Evolutionary conservation across 805 yeast genomes (phyloP).

Genomic region (Cyberlindnera maclurae): DNA sequence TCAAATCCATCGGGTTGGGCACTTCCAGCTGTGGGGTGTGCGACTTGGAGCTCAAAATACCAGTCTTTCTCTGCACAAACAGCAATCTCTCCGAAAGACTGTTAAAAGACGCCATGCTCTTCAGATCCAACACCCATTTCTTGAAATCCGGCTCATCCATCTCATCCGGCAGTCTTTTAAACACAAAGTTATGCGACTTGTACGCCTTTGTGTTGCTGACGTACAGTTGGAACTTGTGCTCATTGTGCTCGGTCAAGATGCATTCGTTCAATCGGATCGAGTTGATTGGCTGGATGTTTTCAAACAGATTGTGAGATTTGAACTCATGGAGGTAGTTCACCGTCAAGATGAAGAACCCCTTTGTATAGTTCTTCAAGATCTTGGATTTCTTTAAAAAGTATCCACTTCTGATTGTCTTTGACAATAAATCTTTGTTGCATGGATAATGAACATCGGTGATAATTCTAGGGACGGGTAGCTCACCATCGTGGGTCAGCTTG

Average conservation of each 20-base stretch:
- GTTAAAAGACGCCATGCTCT: conserved; percentile 43
- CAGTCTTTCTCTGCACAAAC: conserved; percentile 6
- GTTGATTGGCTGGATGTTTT: conserved; percentile 73
- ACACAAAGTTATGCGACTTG: conserved; percentile 85
- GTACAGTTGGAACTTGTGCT: conserved; percentile 49
- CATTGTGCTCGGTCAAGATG: conserved; percentile 72
- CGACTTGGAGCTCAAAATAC: conserved; percentile 4
- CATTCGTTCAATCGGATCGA: conserved; percentile 74
- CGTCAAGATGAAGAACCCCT: conserved; percentile 85
- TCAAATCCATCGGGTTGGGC: conserved; percentile 17
- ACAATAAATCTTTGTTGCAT: conserved; percentile 59
- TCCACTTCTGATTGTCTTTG: conserved; percentile 67
- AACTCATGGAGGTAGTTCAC: conserved; percentile 86
- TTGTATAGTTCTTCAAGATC: conserved; percentile 77
- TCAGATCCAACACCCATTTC: conserved; percentile 63
- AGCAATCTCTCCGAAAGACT: conserved; percentile 13
- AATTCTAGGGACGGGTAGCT: conserved; percentile 48
- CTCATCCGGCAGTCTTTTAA: conserved; percentile 51
- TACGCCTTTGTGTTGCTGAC: conserved; percentile 56
- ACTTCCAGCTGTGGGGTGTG: conserved; percentile 21
- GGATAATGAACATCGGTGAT: conserved; percentile 58
- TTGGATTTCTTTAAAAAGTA: conserved; percentile 81
- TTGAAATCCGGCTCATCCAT: conserved; percentile 70
- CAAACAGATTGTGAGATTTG: conserved; percentile 69
- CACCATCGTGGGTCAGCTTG: conserved; percentile 33